A percentile compares a stretch with the other conserved stretches of the same genome.
These are phyloP conservation scores for Mortierella sp. DNA, from an alignment of 371 early-diverging fungal genomes.

Conservation along the genomic window DNA sequence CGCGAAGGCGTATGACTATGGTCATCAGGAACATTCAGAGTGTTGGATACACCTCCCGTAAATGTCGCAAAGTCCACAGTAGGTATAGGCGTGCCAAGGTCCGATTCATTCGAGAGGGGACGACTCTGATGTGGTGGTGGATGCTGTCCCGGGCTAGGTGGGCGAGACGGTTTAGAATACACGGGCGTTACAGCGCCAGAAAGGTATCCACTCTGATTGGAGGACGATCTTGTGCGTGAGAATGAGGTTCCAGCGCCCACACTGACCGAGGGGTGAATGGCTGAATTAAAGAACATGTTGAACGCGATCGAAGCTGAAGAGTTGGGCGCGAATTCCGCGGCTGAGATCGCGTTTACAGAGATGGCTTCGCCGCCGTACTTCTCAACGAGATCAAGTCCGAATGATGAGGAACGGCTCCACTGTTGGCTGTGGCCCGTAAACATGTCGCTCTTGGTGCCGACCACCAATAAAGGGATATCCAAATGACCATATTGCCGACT, in stretches of 20 bases:
- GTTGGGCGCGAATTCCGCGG: conserved; percentile 44
- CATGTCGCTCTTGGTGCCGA: conserved; percentile 45
- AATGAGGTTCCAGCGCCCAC: too few species aligned
- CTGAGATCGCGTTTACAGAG: conserved; percentile 27
- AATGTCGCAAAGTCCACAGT: conserved; percentile 51
- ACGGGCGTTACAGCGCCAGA: neutral
- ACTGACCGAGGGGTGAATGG: conserved; percentile 21
- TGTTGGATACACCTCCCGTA: conserved; percentile 17
- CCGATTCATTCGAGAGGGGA: conserved; percentile 3
- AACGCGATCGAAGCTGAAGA: conserved; percentile 42
- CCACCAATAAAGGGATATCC: conserved; percentile 36
- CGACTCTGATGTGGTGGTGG: neutral
- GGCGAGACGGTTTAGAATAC: conserved; percentile 21
- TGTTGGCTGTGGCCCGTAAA: conserved; percentile 9
- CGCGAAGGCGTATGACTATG: neutral
- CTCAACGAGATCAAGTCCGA: conserved; percentile 15
- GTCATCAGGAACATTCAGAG: neutral
- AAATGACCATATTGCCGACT: conserved; percentile 7
- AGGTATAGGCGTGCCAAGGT: conserved; percentile 21
- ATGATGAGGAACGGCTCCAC: neutral
- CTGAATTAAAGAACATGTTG: conserved; percentile 40
- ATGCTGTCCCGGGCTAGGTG: conserved; percentile 8
- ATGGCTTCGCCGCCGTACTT: conserved; percentile 49
- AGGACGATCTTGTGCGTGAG: neutral
- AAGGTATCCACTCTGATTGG: neutral